Conservation (phyloP, 305 asterid species). For the Fraxinus platypoda region DNA sequence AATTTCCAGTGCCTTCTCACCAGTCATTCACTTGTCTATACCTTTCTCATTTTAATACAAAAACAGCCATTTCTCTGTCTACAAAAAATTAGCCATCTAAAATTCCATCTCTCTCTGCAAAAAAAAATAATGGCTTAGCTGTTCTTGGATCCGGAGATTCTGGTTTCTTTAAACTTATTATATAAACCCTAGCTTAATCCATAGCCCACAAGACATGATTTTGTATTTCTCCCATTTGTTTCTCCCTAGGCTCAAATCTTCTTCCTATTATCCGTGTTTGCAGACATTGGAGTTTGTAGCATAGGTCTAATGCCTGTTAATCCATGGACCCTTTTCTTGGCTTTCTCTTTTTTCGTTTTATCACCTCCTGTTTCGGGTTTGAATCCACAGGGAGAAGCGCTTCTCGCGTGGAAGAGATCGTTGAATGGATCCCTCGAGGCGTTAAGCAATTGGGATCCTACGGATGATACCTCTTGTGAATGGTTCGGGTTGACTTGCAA, state of each 20-base stretch:
- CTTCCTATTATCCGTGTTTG: slow-evolving; percentile 28
- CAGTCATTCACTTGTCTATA: slow-evolving; percentile 20
- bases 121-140: slow-evolving; percentile 68
- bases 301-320: slow-evolving; percentile 51
- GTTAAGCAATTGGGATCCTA: slow-evolving; percentile 59
- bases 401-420: slow-evolving; percentile 61
- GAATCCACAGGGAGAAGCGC: slow-evolving; percentile 61
- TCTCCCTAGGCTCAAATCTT: slow-evolving; percentile 59
- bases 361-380: slow-evolving; percentile 30
- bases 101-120: slow-evolving; percentile 36
- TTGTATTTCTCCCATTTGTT: slow-evolving; percentile 53
- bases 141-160: slow-evolving; percentile 98
- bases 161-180: slow-evolving; percentile 41
- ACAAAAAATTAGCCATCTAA: slow-evolving; percentile 25
- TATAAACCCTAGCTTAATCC: slow-evolving; percentile 31
- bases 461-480: slow-evolving; percentile 57
- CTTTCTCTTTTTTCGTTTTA: slow-evolving; percentile 22
- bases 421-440: slow-evolving; percentile 53
- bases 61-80: slow-evolving; percentile 27
- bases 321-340: slow-evolving; percentile 40
- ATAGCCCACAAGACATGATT: slow-evolving; percentile 64
- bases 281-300: slow-evolving; percentile 43
- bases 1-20: slow-evolving; percentile 22
- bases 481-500: slow-evolving; percentile 79
- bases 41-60: slow-evolving; percentile 20